phyloP scores from a whole-genome alignment of 805 yeast genomes.

The Wickerhamiella sorbophila region DNA sequence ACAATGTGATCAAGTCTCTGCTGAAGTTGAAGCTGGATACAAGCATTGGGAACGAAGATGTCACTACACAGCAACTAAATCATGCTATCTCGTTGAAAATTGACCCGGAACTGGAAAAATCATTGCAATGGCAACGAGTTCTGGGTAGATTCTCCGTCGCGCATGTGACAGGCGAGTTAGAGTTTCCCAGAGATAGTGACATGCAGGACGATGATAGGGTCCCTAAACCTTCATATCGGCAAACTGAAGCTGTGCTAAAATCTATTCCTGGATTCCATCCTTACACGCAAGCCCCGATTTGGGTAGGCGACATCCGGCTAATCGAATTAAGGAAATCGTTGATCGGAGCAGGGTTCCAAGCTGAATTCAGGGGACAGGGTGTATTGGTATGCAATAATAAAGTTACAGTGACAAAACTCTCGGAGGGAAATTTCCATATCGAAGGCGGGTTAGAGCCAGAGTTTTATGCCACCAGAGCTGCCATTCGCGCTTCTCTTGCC shows the following conservation, averaged over 20 bases:
- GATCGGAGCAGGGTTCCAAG: constrained; percentile 43
- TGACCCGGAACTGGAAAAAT: constrained; percentile 46
- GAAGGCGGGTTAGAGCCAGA: constrained; percentile 68
- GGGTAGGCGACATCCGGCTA: constrained; percentile 78
- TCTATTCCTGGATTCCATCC: not conserved
- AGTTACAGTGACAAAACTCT: constrained; percentile 61
- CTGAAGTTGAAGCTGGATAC: constrained; percentile 1
- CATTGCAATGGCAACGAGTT: constrained; percentile 69
- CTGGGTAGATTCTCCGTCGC: constrained; percentile 73
- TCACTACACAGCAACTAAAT: constrained; percentile 10
- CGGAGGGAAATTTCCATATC: constrained; percentile 68
- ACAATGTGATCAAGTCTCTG: constrained; percentile 11
- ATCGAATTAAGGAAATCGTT: constrained; percentile 64
- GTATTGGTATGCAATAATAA: constrained; percentile 69
- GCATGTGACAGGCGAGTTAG: constrained; percentile 52
- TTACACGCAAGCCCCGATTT: not conserved
- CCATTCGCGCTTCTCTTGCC: constrained; percentile 15
- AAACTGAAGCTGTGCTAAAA: not conserved
- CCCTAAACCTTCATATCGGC: not conserved
- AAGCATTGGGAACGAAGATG: constrained; percentile 7
- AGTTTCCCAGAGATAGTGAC: constrained; percentile 6
- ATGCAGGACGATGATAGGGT: constrained; percentile 5
- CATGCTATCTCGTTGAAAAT: constrained; percentile 33
- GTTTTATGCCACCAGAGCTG: constrained; percentile 36
- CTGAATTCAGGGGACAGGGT: constrained; percentile 90